phyloP scores from a whole-genome alignment of 2,329 filamentous ascomycete genomes.

The Dothideomycetes sp. region DNA sequence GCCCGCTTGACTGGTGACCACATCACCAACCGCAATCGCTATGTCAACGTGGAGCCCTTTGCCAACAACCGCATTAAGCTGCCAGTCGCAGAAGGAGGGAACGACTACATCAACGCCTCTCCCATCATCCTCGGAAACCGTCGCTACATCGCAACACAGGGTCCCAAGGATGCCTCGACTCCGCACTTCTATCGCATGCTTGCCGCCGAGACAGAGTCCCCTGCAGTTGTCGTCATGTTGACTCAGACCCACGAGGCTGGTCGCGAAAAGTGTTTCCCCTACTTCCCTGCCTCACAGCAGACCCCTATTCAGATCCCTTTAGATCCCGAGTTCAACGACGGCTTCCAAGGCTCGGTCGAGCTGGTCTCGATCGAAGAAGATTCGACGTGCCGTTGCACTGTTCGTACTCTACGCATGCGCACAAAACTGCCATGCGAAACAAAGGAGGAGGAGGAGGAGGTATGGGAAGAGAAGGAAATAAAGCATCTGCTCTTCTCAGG shows the following conservation, averaged over 20 bases:
- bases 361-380: conserved; percentile 50
- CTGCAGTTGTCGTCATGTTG: conserved; percentile 83
- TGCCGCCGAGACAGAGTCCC: conserved; percentile 59
- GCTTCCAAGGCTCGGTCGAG: conserved; percentile 57
- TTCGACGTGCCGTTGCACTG: conserved; percentile 51
- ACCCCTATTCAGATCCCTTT: conserved; percentile 24
- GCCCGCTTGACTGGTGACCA: conserved; percentile 50
- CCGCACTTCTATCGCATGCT: conserved; percentile 95
- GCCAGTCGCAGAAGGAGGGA: conserved; percentile 58
- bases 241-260: conserved; percentile 76
- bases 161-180: conserved; percentile 67
- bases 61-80: conserved; percentile 76
- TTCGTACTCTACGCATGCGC: conserved; percentile 59
- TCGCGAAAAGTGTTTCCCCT: conserved; percentile 77
- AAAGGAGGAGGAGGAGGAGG: conserved; percentile 28
- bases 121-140: conserved; percentile 36
- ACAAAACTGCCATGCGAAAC: conserved; percentile 16
- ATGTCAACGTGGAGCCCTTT: conserved; percentile 84
- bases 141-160: conserved; percentile 81
- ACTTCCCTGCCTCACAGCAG: conserved; percentile 55
- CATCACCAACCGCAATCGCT: conserved; percentile 64
- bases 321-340: conserved; percentile 27
- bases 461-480: conserved; percentile 52
- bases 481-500: conserved; percentile 79
- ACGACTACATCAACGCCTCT: conserved; percentile 46